Base-by-base conservation (phyloP, 192 early-diverging fungal genomes). In the Funneliformis geosporum region DNA sequence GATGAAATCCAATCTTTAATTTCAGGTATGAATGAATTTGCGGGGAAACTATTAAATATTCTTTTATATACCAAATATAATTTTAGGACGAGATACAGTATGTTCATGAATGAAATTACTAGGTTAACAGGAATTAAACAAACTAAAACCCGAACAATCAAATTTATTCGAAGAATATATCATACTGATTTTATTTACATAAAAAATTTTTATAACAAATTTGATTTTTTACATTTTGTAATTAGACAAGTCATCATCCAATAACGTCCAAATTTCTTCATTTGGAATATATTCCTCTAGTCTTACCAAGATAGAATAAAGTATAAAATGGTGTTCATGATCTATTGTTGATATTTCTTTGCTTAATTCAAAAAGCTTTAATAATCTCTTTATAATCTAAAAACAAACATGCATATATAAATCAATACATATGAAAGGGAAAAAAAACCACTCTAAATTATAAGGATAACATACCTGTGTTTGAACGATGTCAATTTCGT, bases 281-380 rank as follows among this genome's bases (percentile, higher is more conserved):
- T 73, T 46, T 50, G 72, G 46, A 55, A 73, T 73, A 33, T 50
- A 73, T 50, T 46, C 9, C 27, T 55, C 33, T 46, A 73, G 16
- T 16, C 28, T 28, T 21, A 11, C 25, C 18, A 73, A 55, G 33
- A 73, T 55, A 11, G 47, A 55, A 55, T 73, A 33, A n/a, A 73
- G 59, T 28, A 55, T 38, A 55, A 60, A 73, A 46, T 73, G 46
- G 16, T 21, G n/a, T 55, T 73, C 44, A 50, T 10, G 5, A 60
- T 73, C 64, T 16, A 11, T 27, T 55, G 25, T 25, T n/a, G 39
- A 50, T 9, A 55, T 14, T 33, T 73, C 61, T 39, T 25, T 42
- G 27, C 60, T 65, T 25, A 76, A 4, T 1, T 76, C 75, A 42
- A 76, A 10, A 23, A 76, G 43, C 14, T 40, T 61, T 43, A 66